Conservation (phyloP, 2,329 filamentous ascomycete species). For the Fusarium hostae region DNA sequence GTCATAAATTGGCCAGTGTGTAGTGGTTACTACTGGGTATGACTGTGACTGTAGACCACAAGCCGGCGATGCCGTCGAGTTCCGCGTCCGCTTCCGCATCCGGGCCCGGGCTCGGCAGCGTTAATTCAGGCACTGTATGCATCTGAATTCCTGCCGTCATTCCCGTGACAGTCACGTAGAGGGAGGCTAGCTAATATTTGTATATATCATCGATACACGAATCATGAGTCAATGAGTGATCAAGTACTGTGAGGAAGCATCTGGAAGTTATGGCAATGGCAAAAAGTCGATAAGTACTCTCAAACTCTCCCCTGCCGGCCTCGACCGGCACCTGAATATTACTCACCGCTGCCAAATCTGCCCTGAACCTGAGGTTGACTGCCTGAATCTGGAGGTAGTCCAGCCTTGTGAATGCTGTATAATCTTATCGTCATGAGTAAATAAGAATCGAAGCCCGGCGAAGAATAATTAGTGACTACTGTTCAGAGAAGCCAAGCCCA, state of each 20-base stretch:
- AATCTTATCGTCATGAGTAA: conserved; percentile 30
- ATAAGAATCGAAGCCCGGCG: conserved; percentile 46
- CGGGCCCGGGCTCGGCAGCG: conserved; percentile 7
- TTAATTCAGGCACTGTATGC: conserved; percentile 1
- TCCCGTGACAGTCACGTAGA: background rate
- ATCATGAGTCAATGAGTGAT: conserved; percentile 23
- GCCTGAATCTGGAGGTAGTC: conserved; percentile 9
- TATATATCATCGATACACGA: background rate
- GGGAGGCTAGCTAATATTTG: background rate
- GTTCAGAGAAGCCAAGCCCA: conserved; percentile 5
- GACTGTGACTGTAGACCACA: background rate
- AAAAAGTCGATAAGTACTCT: background rate
- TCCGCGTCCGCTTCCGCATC: conserved; percentile 5
- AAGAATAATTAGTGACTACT: conserved; percentile 25
- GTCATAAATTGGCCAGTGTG: conserved; percentile 2
- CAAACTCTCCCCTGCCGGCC: conserved; percentile 5
- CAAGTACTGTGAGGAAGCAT: conserved; percentile 9
- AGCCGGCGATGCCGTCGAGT: conserved; percentile 25
- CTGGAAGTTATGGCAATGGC: conserved; percentile 15
- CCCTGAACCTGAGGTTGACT: background rate
- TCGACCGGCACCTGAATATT: conserved; percentile 17
- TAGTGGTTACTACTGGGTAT: background rate
- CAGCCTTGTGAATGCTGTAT: background rate
- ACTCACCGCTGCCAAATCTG: conserved; percentile 7
- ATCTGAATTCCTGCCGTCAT: background rate